Base-by-base conservation (phyloP, 2,329 filamentous ascomycete genomes). In the Aureobasidium sp. region DNA sequence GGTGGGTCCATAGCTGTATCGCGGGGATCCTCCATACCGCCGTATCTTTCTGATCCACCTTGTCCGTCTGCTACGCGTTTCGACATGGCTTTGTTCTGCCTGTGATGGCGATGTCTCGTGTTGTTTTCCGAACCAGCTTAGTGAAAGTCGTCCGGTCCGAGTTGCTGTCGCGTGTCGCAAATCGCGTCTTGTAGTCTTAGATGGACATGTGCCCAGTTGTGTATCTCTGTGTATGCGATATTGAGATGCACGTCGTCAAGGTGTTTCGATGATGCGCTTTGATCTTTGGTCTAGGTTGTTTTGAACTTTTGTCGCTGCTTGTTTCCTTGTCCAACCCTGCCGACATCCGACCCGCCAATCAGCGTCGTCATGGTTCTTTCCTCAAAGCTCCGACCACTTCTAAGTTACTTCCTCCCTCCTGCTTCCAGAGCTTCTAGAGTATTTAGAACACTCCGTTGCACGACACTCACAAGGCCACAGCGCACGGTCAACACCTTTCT, bases 41-140 rank as follows among this genome's bases (percentile, higher is more conserved):
- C 63, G 56, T 64, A 64, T 41, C 64, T 24, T n/a, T 64, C 63
- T 5, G 53, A 44, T 4, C 64, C 64, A 12, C 64, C 64, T 36
- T 66, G 64, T 3, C 61, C 62, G 36, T 66, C 64, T 53, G 61
- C 61, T 17, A 62, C 55, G 43, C 64, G 62, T 53, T 66, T 66
- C 17, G 63, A 66, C 64, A 66, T 66, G 50, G 32, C 47, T 29
- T 32, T 32, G 26, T 51, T n/a, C n/a, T 53, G 29, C 34, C 17
- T 52, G n/a, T 37, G 48, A 24, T n/a, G 29, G 32, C 24, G 9
- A 26, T 34, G 48, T 55, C 34, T 26, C 13, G 51, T 41, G 9
- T 55, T n/a, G 20, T 32, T 24, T 9, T 44, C 24, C 26, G 24
- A 27, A 13, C 15, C 50, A 32, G 34, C 24, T 26, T 29, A 27